Percentiles rank a stretch among this genome's conserved stretches.
Conservation (phyloP, 2,329 filamentous ascomycete genomes). For the Colletotrichum sp. region DNA sequence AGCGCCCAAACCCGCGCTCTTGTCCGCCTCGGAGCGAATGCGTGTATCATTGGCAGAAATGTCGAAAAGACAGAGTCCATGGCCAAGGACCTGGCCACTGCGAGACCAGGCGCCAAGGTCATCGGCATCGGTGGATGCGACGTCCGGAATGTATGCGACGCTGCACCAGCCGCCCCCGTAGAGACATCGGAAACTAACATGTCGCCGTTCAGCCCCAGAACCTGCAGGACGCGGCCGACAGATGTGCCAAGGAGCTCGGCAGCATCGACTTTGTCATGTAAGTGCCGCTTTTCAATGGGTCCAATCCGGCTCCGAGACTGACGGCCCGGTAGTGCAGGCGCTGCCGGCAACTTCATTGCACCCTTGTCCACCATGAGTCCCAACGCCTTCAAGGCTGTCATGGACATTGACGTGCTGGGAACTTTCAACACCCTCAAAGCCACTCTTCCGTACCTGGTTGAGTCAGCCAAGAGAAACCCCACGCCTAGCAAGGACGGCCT, state of each 20-base stretch:
- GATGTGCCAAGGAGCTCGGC: constrained; percentile 82
- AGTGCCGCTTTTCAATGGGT: constrained; percentile 29
- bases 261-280: constrained; percentile 93
- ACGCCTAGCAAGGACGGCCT: constrained; percentile 64
- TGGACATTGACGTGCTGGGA: constrained; percentile 94
- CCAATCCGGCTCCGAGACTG: not conserved
- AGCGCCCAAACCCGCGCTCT: constrained; percentile 91
- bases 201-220: constrained; percentile 55
- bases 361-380: constrained; percentile 80
- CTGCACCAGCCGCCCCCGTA: not conserved
- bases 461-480: constrained; percentile 71
- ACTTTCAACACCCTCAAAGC: constrained; percentile 96
- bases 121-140: constrained; percentile 83
- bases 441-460: constrained; percentile 79
- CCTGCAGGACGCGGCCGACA: constrained; percentile 76
- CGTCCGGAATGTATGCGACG: constrained; percentile 69
- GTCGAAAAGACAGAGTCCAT: constrained; percentile 83
- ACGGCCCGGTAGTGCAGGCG: constrained; percentile 72
- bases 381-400: constrained; percentile 94
- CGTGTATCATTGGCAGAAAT: constrained; percentile 92
- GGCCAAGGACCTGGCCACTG: constrained; percentile 82
- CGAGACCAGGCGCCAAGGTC: constrained; percentile 79
- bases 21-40: constrained; percentile 89
- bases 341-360: constrained; percentile 93
- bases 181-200: not conserved